A percentile compares a stretch with the other conserved stretches of the same genome.
phyloP scores from a whole-genome alignment of 177 flowering plant genomes.

The Vitis hybrid region DNA sequence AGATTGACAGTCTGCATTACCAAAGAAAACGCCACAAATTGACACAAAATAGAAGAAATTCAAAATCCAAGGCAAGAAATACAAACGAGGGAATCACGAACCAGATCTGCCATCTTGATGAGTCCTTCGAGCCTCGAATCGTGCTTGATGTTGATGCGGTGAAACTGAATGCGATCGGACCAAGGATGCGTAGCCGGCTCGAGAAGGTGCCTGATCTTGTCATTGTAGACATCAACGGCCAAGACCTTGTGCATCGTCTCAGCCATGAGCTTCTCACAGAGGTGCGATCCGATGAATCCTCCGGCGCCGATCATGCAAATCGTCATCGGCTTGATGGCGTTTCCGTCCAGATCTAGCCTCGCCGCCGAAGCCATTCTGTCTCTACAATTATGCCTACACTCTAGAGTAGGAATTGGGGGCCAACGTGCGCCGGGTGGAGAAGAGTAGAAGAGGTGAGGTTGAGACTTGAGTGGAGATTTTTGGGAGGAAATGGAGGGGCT shows the following conservation, averaged over 20 bases:
- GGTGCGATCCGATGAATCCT: conserved; percentile 97
- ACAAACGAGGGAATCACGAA: conserved; percentile 4
- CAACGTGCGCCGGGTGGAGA: no score
- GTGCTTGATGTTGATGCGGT: conserved; percentile 90
- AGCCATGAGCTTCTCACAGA: conserved; percentile 85
- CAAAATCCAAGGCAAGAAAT: no score
- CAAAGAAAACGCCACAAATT: conserved; percentile 12
- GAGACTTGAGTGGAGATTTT: no score
- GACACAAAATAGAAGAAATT: not conserved
- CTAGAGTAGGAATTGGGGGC: no score
- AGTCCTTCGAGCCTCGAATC: conserved; percentile 96
- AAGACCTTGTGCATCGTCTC: conserved; percentile 87
- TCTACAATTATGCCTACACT: no score
- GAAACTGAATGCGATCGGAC: conserved; percentile 84
- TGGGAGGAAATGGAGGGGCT: no score
- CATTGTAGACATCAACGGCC: conserved; percentile 88
- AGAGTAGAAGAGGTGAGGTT: no score
- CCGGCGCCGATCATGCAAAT: conserved; percentile 99
- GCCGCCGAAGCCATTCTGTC: conserved; percentile 23
- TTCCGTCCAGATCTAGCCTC: conserved; percentile 89
- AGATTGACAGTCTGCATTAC: conserved; percentile 76
- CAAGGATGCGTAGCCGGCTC: conserved; percentile 58
- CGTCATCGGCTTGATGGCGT: conserved; percentile 66
- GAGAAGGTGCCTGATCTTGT: conserved; percentile 93
- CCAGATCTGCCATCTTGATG: conserved; percentile 98